These are phyloP conservation scores for Keqinozyma sinolaborantium DNA, from an alignment of 1,139 yeast genomes.

Conservation along the genomic window DNA sequence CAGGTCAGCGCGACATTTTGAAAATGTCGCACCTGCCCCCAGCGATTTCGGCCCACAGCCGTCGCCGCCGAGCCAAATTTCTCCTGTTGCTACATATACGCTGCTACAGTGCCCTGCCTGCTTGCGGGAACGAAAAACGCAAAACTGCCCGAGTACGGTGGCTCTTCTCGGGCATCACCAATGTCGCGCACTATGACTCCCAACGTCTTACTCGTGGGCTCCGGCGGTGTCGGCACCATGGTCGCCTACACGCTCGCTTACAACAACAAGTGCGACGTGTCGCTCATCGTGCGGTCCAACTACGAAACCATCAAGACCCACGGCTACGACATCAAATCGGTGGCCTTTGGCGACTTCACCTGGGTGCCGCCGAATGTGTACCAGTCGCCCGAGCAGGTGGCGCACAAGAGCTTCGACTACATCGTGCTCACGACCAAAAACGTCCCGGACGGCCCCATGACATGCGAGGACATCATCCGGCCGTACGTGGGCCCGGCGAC, in stretches of 20 bases:
- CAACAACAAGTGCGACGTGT: constrained; percentile 45
- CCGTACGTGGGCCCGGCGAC: constrained; percentile 35
- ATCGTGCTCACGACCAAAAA: constrained; percentile 67
- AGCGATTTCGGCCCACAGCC: too few species aligned
- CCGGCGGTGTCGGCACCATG: constrained; percentile 65
- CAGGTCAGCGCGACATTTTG: too few species aligned
- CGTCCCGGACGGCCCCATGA: constrained; percentile 53
- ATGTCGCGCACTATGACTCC: background rate
- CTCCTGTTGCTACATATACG: too few species aligned
- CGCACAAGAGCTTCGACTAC: constrained; percentile 51
- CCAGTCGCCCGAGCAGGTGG: constrained; percentile 42
- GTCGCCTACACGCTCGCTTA: constrained; percentile 56
- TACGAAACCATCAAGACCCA: constrained; percentile 48
- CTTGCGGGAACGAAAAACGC: too few species aligned
- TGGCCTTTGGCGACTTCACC: constrained; percentile 55
- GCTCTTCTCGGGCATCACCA: too few species aligned
- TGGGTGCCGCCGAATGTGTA: constrained; percentile 56
- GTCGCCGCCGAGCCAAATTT: too few species aligned
- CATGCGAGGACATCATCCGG: constrained; percentile 12
- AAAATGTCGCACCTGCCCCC: too few species aligned
- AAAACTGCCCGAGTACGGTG: too few species aligned
- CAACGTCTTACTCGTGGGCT: constrained; percentile 38
- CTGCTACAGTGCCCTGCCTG: too few species aligned
- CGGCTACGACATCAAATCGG: constrained; percentile 60
- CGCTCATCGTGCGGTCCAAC: constrained; percentile 63